phyloP scores from a whole-genome alignment of 768 basidiomycete species.

The Auricularia heimuer region DNA sequence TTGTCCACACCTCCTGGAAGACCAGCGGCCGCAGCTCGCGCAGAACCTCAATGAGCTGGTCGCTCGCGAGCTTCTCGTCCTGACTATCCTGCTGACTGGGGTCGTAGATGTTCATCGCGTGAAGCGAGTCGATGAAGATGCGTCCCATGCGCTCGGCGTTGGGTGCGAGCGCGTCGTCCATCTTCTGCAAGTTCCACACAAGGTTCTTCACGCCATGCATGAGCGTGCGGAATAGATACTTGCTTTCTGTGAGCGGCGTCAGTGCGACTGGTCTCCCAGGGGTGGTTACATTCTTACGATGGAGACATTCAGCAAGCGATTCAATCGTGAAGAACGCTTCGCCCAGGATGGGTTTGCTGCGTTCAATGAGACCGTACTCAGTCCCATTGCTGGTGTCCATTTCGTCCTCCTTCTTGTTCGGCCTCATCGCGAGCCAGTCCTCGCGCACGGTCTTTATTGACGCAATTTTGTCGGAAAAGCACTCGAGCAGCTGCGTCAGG shows the following conservation, averaged over 20 bases:
- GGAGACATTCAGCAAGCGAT: slow-evolving; percentile 61
- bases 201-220: slow-evolving; percentile 76
- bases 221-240: slow-evolving; percentile 77
- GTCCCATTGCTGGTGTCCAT: slow-evolving; percentile 26
- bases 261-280: slow-evolving; percentile 50
- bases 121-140: slow-evolving; percentile 77
- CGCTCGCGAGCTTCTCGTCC: slow-evolving; percentile 69
- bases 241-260: slow-evolving; percentile 49
- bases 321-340: not conserved
- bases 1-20: slow-evolving; percentile 94
- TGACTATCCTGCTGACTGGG: slow-evolving; percentile 41
- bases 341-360: slow-evolving; percentile 56
- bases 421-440: slow-evolving; percentile 40
- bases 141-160: slow-evolving; percentile 83
- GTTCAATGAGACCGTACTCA: slow-evolving; percentile 69
- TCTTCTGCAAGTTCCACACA: not conserved
- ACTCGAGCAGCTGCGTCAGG: slow-evolving; percentile 70
- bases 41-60: slow-evolving; percentile 66
- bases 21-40: slow-evolving; percentile 81
- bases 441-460: slow-evolving; percentile 59
- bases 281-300: slow-evolving; percentile 75
- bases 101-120: slow-evolving; percentile 78
- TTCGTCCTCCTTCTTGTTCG: slow-evolving; percentile 36
- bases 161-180: slow-evolving; percentile 52
- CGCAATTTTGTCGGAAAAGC: slow-evolving; percentile 75